phyloP scores from a whole-genome alignment of 257 asterid species.

The Scutellaria baicalensis region DNA sequence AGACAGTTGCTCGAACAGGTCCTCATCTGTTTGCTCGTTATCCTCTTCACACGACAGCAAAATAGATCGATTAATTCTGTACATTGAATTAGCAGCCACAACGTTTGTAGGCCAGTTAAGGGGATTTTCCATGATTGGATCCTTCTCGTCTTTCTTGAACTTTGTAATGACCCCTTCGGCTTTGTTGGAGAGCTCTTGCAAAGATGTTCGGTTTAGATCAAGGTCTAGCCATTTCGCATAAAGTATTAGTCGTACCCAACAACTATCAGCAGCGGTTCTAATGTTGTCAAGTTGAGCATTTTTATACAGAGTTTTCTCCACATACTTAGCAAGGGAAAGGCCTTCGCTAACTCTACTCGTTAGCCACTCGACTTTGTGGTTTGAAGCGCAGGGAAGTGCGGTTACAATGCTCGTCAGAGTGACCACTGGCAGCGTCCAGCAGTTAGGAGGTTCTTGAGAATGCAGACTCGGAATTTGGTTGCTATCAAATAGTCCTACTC shows the following conservation, averaged over 20 bases:
- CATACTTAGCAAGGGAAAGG: conserved; percentile 6
- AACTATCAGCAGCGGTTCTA: conserved; percentile 10
- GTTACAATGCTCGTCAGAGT: conserved; percentile 26
- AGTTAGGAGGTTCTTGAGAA: conserved; percentile 13
- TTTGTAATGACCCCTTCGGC: neutral
- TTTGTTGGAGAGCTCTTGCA: neutral
- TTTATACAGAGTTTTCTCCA: conserved; percentile 9
- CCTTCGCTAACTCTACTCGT: conserved; percentile 18
- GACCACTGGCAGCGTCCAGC: conserved; percentile 20
- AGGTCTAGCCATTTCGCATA: conserved; percentile 18
- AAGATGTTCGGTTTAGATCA: neutral
- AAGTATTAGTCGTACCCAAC: conserved; percentile 21
- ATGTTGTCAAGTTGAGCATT: neutral
- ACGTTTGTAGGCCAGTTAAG: neutral
- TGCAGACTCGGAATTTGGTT: neutral
- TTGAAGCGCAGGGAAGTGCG: conserved; percentile 16
- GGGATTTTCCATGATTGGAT: neutral
- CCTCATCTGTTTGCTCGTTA: neutral
- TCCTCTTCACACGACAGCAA: neutral
- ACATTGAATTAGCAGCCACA: conserved; percentile 10
- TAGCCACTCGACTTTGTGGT: neutral
- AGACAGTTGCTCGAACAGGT: neutral
- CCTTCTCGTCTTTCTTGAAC: neutral
- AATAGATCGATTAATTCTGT: conserved; percentile 4
- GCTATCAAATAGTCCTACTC: conserved; percentile 8